Evolutionary conservation across 2,329 filamentous ascomycete genomes (phyloP), one percentile per base, ranked within the genome.

Genomic region (Leptographium procerum): DNA sequence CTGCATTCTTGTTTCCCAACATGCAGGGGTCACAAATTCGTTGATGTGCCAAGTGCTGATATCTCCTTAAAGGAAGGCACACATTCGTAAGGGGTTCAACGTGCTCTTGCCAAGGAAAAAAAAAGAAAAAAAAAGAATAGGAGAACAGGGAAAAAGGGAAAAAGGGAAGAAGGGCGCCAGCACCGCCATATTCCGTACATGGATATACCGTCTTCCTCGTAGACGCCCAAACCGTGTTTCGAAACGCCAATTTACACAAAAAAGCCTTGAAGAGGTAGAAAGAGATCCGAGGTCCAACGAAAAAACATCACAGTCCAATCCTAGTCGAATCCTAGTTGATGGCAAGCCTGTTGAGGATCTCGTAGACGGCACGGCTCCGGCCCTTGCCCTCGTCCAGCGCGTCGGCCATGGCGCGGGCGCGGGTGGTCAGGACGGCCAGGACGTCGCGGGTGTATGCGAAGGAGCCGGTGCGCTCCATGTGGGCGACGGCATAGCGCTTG

Each of bases 391-490:
- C 75, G 64, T 89, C 87, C 51, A 91, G 77, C 43, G 81, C 80
- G 48, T 85, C 78, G 19, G 87, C 80, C 67, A 88, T 72, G 62
- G 73, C 77, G 58, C 80, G 75, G 24, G 88, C 87, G 60, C 86
- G 80, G 61, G 79, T 79, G 51, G 84, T 80, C 62, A 92, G 73
- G 36, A 86, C 80, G 16, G 70, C 68, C 11, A 91, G 71, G 1
- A 90, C 88, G 55, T 81, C 76, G 60, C 84, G 78, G 19, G 88
- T 92, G 69, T 97, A 96, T 57, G 86, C 85, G 69, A 99, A 96
- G 68, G 87, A 95, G 43, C 91, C 91, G 1, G 88, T 95, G 62
- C 80, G 78, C 71, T 96, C 86, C 90, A 99, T 95, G 70, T 96
- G 95, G 52, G 79, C 78, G 24, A 97, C 86, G 3, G 94, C 94